These are phyloP conservation scores for Pichia sp. DNA, from an alignment of 1,139 yeast genomes.

Conservation along the genomic window DNA sequence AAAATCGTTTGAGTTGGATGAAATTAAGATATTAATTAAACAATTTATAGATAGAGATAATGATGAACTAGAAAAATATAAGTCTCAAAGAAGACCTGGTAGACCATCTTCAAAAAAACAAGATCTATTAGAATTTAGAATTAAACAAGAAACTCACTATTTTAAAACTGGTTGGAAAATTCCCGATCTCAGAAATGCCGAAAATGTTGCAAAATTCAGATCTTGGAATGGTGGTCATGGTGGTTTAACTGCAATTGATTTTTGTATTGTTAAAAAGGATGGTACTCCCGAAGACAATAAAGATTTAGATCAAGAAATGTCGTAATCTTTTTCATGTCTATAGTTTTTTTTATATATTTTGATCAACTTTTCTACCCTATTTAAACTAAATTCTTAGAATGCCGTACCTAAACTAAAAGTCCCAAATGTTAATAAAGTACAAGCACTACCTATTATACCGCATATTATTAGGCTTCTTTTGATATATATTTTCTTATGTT, in stretches of 20 bases:
- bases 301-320: constrained; percentile 12
- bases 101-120: constrained; percentile 75
- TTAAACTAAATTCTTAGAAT: neutral
- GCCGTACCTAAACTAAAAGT: neutral
- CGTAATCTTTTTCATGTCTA: neutral
- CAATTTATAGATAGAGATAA: constrained; percentile 64
- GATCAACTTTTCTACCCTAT: neutral
- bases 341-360: neutral
- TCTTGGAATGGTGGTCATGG: constrained; percentile 82
- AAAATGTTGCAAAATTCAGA: constrained; percentile 53
- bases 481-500: neutral
- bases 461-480: neutral
- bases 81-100: constrained; percentile 68
- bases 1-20: constrained; percentile 28
- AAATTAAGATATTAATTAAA: constrained; percentile 54
- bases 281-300: constrained; percentile 20
- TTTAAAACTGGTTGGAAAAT: constrained; percentile 63
- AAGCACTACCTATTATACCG: no score
- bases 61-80: constrained; percentile 58
- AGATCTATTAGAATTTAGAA: constrained; percentile 54
- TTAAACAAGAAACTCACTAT: constrained; percentile 53
- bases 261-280: constrained; percentile 33
- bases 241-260: constrained; percentile 60
- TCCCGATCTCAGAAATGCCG: constrained; percentile 63
- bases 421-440: neutral